phyloP scores from a whole-genome alignment of 108 stramenopile genomes.

The Bacterosira constricta region DNA sequence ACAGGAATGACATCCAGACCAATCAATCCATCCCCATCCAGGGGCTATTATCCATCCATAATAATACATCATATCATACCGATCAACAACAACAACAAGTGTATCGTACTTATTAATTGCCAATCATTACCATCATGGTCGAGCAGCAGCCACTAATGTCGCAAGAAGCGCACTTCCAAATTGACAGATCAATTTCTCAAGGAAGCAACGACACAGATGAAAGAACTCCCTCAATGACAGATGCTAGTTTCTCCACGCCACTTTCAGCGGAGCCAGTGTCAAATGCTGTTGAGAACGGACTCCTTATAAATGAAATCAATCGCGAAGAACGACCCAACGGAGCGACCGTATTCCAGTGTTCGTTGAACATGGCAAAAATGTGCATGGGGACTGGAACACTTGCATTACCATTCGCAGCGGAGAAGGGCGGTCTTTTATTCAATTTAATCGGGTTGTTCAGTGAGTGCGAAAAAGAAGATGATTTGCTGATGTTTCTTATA shows the following conservation, averaged over 20 bases:
- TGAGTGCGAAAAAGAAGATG: too few species aligned
- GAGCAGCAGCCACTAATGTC: too few species aligned
- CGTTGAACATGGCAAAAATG: conserved; percentile 59
- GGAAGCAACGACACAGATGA: background rate
- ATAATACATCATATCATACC: too few species aligned
- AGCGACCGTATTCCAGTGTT: conserved; percentile 54
- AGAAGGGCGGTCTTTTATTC: conserved; percentile 74
- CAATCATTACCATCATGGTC: too few species aligned
- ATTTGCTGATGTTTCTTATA: too few species aligned
- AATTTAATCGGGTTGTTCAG: conserved; percentile 56
- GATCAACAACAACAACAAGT: too few species aligned
- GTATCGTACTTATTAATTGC: too few species aligned
- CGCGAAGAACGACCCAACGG: background rate
- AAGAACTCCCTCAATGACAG: background rate
- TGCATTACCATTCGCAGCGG: conserved; percentile 73
- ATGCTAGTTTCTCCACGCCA: background rate
- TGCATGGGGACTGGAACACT: conserved; percentile 79
- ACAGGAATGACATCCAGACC: too few species aligned
- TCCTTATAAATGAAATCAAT: background rate
- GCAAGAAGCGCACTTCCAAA: background rate
- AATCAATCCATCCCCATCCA: too few species aligned
- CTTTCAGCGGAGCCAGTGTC: background rate
- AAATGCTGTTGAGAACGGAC: background rate
- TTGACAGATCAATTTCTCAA: background rate
- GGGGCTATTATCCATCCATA: too few species aligned